Evolutionary conservation across 2,329 filamentous ascomycete genomes (phyloP).

Genomic region (Pseudogymnoascus destructans): DNA sequence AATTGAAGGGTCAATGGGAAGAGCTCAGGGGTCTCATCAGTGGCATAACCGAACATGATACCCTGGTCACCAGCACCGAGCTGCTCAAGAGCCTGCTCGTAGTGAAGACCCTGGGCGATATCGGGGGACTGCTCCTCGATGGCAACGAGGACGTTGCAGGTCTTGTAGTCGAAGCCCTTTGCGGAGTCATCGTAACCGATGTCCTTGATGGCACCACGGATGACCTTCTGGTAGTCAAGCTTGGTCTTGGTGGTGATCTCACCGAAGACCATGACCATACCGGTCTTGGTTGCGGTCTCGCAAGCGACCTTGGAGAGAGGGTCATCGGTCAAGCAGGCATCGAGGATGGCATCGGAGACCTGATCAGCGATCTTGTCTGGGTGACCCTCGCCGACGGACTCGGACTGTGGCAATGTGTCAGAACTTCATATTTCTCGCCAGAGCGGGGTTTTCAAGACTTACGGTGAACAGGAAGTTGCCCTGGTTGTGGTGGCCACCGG

Average conservation of each 20-base stretch:
- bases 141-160: constrained; percentile 93
- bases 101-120: constrained; percentile 97
- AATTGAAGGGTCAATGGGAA: constrained; percentile 89
- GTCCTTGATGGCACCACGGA: constrained; percentile 90
- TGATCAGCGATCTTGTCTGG: constrained; percentile 98
- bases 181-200: constrained; percentile 95
- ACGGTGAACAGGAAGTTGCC: constrained; percentile 77
- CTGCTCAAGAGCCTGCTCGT: constrained; percentile 93
- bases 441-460: constrained; percentile 24
- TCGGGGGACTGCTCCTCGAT: constrained; percentile 99
- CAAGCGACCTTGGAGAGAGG: constrained; percentile 98
- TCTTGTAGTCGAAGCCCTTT: constrained; percentile 99
- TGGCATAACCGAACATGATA: constrained; percentile 99
- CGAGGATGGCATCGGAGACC: constrained; percentile 95
- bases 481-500: constrained; percentile 37
- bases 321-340: constrained; percentile 90
- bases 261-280: constrained; percentile 98
- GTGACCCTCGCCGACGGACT: constrained; percentile 82
- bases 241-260: constrained; percentile 96
- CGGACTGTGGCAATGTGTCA: constrained; percentile 40
- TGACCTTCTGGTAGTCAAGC: constrained; percentile 96
- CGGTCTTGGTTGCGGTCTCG: constrained; percentile 98
- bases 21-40: constrained; percentile 95
- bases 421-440: constrained; percentile 11
- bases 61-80: constrained; percentile 98